These are phyloP conservation scores for Zarea fungicola DNA, from an alignment of 2,329 filamentous ascomycete genomes.

Conservation along the genomic window DNA sequence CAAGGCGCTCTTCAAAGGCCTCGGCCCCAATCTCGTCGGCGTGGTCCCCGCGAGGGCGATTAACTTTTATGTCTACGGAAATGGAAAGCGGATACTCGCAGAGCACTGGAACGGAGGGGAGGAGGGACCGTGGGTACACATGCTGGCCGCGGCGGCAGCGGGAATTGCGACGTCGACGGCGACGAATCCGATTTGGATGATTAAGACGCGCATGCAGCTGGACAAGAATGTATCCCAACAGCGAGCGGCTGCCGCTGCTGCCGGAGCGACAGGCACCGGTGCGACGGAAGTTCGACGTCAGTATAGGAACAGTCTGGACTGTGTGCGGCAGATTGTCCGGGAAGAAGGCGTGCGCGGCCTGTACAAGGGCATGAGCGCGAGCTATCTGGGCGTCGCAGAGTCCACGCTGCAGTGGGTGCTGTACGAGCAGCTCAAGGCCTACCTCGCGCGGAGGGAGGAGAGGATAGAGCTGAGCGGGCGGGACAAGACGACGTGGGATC, in stretches of 20 bases:
- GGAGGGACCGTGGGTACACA: conserved; percentile 70
- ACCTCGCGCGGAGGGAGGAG: conserved; percentile 60
- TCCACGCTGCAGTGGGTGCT: conserved; percentile 89
- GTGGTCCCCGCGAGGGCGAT: conserved; percentile 87
- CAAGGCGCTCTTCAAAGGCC: conserved; percentile 85
- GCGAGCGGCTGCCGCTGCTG: not conserved
- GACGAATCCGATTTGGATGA: conserved; percentile 94
- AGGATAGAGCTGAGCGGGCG: conserved; percentile 53
- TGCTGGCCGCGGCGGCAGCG: conserved; percentile 69
- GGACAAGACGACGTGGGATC: conserved; percentile 65
- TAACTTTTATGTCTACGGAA: conserved; percentile 92
- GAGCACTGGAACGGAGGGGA: conserved; percentile 66
- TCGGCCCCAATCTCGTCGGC: conserved; percentile 84
- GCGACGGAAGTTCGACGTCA: conserved; percentile 51
- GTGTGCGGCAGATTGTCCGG: conserved; percentile 72
- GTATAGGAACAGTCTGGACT: conserved; percentile 87
- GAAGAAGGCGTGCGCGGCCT: conserved; percentile 76
- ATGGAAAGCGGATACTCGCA: conserved; percentile 77
- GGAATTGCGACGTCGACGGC: conserved; percentile 84
- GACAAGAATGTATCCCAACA: conserved; percentile 72
- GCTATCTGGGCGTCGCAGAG: conserved; percentile 86
- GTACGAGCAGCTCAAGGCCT: conserved; percentile 85
- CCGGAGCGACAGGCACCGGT: conserved; percentile 25
- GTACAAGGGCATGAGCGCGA: conserved; percentile 87
- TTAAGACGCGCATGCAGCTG: conserved; percentile 89